Conservation (phyloP, 345 rosid species). For the Citrus medica region DNA sequence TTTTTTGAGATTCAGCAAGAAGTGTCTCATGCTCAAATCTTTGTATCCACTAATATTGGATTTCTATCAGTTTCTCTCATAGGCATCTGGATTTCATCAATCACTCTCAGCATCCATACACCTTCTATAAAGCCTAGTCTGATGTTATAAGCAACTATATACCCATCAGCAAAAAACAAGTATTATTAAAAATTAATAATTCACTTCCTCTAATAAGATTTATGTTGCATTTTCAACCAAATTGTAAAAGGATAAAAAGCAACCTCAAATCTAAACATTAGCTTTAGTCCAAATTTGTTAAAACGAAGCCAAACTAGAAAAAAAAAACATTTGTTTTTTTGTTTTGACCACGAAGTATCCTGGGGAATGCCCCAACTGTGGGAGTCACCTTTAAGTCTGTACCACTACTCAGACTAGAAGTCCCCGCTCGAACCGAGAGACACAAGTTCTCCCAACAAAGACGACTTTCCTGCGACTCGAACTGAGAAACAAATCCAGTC, state of each 20-base stretch:
- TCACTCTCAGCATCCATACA: conserved; percentile 64
- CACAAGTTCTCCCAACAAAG: too few species aligned
- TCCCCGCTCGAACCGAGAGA: too few species aligned
- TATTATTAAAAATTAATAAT: background rate
- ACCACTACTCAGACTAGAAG: too few species aligned
- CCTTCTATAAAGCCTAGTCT: conserved; percentile 63
- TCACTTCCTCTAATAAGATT: background rate
- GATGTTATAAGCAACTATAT: conserved; percentile 25
- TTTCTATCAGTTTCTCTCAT: conserved; percentile 27
- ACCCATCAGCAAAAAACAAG: conserved; percentile 13
- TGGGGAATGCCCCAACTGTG: too few species aligned
- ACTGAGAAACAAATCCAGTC: too few species aligned
- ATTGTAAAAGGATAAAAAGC: background rate
- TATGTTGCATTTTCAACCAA: background rate
- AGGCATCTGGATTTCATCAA: conserved; percentile 68
- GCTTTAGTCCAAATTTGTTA: background rate
- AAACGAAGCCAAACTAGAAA: background rate
- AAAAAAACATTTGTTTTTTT: too few species aligned
- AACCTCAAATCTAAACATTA: background rate
- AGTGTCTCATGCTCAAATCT: conserved; percentile 57
- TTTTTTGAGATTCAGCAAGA: conserved; percentile 66
- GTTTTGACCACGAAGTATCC: too few species aligned
- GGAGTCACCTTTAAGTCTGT: too few species aligned
- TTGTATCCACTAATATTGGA: conserved; percentile 59
- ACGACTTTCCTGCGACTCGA: too few species aligned